Percentiles rank a stretch among this genome's conserved stretches.
phyloP scores from a whole-genome alignment of 257 asterid species.

The Capsicum chinense region DNA sequence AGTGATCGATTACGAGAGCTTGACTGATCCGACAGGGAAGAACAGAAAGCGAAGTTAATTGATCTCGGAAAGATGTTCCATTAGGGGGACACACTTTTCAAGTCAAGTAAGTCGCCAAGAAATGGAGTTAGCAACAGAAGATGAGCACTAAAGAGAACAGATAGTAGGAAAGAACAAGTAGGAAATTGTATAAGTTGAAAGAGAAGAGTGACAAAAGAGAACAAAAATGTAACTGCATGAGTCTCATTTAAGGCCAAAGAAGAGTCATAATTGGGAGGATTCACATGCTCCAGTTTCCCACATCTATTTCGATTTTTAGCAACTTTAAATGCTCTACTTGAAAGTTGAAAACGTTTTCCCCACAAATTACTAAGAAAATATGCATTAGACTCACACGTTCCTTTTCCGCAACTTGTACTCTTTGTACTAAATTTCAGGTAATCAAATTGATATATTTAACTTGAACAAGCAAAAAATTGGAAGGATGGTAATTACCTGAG shows the following conservation, averaged over 20 bases:
- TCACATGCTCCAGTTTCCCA: too few relatives aligned
- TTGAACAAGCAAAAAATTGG: not conserved
- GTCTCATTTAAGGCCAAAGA: not conserved
- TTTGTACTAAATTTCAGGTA: not conserved
- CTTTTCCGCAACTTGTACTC: too few relatives aligned
- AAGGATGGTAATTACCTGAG: constrained; percentile 26
- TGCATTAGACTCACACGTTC: too few relatives aligned
- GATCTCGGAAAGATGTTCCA: not conserved
- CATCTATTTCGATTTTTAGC: not conserved
- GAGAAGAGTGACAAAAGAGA: not conserved
- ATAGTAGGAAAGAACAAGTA: not conserved
- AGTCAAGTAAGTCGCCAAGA: not conserved
- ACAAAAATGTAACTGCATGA: not conserved
- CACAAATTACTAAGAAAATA: too few relatives aligned
- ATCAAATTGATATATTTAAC: not conserved
- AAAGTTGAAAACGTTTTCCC: not conserved
- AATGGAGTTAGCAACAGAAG: not conserved
- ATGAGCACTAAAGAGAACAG: not conserved
- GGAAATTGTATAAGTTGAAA: not conserved
- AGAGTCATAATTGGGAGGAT: not conserved
- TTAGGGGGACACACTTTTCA: not conserved
- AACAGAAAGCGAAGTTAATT: not conserved
- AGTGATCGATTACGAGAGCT: not conserved
- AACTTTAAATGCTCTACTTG: not conserved
- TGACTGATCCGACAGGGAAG: not conserved